Evolutionary conservation across 768 basidiomycete species (phyloP).

Genomic region (Xerocomellus dryophilus): DNA sequence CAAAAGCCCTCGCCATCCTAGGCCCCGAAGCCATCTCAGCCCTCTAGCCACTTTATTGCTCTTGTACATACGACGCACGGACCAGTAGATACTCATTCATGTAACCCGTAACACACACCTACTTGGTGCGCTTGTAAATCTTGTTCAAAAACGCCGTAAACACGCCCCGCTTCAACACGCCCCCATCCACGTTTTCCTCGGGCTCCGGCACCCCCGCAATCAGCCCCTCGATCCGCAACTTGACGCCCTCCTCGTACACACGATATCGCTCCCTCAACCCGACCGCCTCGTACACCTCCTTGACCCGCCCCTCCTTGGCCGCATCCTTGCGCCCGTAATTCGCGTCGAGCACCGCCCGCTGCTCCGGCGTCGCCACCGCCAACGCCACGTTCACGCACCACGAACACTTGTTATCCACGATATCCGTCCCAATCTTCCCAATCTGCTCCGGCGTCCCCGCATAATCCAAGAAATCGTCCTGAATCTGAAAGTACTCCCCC

Average conservation of each 20-base stretch:
- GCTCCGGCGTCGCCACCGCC: conserved; percentile 48
- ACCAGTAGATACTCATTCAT: too few species aligned
- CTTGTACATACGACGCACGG: too few species aligned
- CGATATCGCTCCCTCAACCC: conserved; percentile 64
- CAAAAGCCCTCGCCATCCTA: conserved; percentile 4
- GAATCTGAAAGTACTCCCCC: conserved; percentile 98
- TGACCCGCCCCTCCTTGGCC: conserved; percentile 53
- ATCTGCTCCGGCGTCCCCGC: conserved; percentile 86
- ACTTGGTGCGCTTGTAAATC: background rate
- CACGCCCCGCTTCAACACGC: conserved; percentile 46
- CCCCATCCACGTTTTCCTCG: conserved; percentile 36
- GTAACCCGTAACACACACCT: background rate
- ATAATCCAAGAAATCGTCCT: conserved; percentile 96
- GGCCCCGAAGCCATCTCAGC: conserved; percentile 1
- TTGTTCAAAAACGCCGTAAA: background rate
- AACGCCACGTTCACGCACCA: conserved; percentile 95
- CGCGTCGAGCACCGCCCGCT: conserved; percentile 57
- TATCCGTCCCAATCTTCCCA: conserved; percentile 97
- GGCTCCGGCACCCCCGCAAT: conserved; percentile 74
- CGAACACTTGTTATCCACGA: conserved; percentile 97
- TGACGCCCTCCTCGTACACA: conserved; percentile 75
- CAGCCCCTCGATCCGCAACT: conserved; percentile 59
- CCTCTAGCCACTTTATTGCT: background rate
- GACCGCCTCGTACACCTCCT: conserved; percentile 68
- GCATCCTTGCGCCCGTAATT: conserved; percentile 61